Base-by-base conservation (phyloP, 2,329 filamentous ascomycete species). In the Alternaria angustiovoidea region DNA sequence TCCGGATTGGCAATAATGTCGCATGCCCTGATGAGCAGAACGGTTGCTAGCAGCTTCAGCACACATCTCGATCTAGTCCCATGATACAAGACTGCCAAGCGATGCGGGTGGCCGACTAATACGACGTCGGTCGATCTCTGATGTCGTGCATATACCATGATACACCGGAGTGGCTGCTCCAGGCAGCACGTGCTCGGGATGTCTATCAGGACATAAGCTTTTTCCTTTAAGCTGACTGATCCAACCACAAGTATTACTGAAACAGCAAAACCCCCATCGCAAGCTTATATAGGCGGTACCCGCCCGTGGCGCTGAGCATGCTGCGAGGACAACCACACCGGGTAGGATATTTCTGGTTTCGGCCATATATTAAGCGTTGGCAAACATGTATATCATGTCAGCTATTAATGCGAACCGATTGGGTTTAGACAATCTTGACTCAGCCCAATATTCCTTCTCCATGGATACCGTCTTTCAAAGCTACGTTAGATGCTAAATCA, bases 81-180 rank as follows among this genome's bases (percentile, higher is more conserved):
- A 57, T 30, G 18, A 38, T 32, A 52, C 49, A 48, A 51, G 20
- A 47, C 48, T 49, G 43, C 47, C 43, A 59, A 55, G 55, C 49
- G 46, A 66, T 51, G 54, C 53, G 46, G 48, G 54, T 46, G 59
- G 64, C 65, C 58, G 46, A 54, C 62, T 51, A 55, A 52, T 47
- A 65, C 51, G 46, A 54, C 42, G 42, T 47, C 48, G 59, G 60
- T 48, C 54, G 63, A 69, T 66, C 67, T 61, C 54, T 66, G 66
- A 72, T 71, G 67, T 70, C 64, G 68, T 70, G 64, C 70, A 72
- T 71, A 64, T 42, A 51, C 39, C 54, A 69, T 59, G 63, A 63
- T 66, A 65, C 43, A 49, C 56, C 61, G 55, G 58, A 61, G 59
- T 61, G 61, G 59, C 54, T 48, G 43, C 52, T 48, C 43, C 30